A percentile compares a stretch with the other conserved stretches of the same genome.
These are phyloP conservation scores for Hordeum pubiflorum DNA, from an alignment of 202 grass and related monocot genomes.

Conservation along the genomic window DNA sequence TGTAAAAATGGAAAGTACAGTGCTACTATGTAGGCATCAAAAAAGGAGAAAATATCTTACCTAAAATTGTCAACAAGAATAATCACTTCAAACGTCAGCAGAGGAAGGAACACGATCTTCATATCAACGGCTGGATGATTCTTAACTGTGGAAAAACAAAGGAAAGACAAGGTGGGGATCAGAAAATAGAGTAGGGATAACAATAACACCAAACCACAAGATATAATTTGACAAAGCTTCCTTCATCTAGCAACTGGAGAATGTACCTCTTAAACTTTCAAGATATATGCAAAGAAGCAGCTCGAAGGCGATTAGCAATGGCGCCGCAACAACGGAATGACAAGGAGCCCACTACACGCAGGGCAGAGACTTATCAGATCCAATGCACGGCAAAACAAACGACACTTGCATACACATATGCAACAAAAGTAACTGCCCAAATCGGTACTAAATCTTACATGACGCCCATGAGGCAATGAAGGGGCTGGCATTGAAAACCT, in stretches of 20 bases:
- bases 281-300: slow-evolving; percentile 91
- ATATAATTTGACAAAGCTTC: neutral
- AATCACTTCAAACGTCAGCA: slow-evolving; percentile 76
- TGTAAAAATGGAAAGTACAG: neutral
- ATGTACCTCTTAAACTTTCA: slow-evolving; percentile 59
- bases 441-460: slow-evolving; percentile 46
- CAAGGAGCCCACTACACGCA: slow-evolving; percentile 80
- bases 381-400: neutral
- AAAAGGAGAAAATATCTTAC: slow-evolving; percentile 28
- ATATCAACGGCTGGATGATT: slow-evolving; percentile 55
- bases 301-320: slow-evolving; percentile 84
- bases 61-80: slow-evolving; percentile 95
- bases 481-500: slow-evolving; percentile 96
- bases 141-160: slow-evolving; percentile 24
- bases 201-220: neutral
- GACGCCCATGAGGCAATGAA: slow-evolving; percentile 83
- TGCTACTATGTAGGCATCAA: neutral
- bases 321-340: slow-evolving; percentile 81
- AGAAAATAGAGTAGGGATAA: neutral
- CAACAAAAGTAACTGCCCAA: neutral
- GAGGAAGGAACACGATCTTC: slow-evolving; percentile 89
- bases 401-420: neutral
- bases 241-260: neutral
- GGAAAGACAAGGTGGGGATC: neutral
- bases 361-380: slow-evolving; percentile 25